Base-by-base conservation (phyloP, 306 rosid genomes). In the Ammopiptanthus mongolicus region DNA sequence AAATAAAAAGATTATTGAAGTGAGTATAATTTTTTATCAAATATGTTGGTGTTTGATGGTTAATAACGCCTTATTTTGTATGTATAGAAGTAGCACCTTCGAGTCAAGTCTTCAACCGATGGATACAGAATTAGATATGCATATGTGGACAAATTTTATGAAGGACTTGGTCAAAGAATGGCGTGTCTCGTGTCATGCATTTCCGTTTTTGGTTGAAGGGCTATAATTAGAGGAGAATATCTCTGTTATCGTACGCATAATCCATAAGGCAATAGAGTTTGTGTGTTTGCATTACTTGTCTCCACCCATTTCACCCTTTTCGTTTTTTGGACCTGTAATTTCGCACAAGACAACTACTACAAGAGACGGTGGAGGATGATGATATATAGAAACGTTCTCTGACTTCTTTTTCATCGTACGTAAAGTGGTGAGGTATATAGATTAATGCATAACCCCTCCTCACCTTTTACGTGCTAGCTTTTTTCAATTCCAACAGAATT, bases 301-400 rank as follows among this genome's bases (percentile, higher is more conserved):
- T 79, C 88, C 90, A 66, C 71, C 65, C 84, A 41, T 73, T 83
- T 55, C 11, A 65, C 52, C 57, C 56, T 3, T 63, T 79, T 68
- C 65, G 55, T 81, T 77, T 29, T 53, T 57, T 29, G 33, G 47
- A 34, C 80, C 87, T 71, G 9, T 33, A 71, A 77, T 81, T 81
- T 53, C 69, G 81, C 73, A 55, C 31, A 25, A 15, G 51, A 77
- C 69, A 65, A 14, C 68, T 55, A 29, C 61, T 56, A 79, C 67
- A 84, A 78, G 81, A 65, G 76, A 56, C 36, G 79, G 41, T 19
- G 33, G 22, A 22, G 53, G 68, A 33, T 52, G 48, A 47, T 44
- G 50, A 44, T 44, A 44, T 12, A 44, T 4, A 48, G 29, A 57
- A 62, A 14, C 79, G 25, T 70, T 34, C 6, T 52, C 23, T 41